Evolutionary conservation across 2,329 filamentous ascomycete species (phyloP).

Genomic region (Tolypocladium ovalisporum): DNA sequence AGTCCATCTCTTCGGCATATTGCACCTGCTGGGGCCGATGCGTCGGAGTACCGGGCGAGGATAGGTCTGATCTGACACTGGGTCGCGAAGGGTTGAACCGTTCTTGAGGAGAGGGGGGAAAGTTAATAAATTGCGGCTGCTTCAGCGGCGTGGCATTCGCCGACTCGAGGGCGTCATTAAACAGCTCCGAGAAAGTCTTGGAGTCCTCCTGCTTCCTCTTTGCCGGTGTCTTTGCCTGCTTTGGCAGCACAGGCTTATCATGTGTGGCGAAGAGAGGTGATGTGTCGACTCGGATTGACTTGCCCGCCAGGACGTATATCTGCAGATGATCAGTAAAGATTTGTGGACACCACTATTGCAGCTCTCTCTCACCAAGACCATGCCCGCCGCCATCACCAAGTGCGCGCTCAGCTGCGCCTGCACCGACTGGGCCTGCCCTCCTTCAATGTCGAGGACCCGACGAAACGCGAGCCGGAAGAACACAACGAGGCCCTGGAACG

Average conservation of each 20-base stretch:
- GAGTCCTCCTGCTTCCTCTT: conserved; percentile 19
- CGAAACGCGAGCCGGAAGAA: conserved; percentile 41
- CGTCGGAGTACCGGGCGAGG: conserved; percentile 9
- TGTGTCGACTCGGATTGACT: conserved; percentile 43
- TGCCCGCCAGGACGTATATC: conserved; percentile 32
- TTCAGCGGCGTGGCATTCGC: conserved; percentile 5
- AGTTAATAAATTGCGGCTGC: conserved; percentile 7
- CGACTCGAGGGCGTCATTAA: conserved; percentile 22
- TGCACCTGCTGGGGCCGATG: conserved; percentile 13
- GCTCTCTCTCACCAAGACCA: conserved; percentile 38
- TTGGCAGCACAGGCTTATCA: conserved; percentile 12
- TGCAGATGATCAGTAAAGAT: conserved; percentile 17
- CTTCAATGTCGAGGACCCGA: conserved; percentile 27
- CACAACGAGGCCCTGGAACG: conserved; percentile 50
- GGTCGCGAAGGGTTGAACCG: not conserved
- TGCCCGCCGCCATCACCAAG: conserved; percentile 38
- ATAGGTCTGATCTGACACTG: conserved; percentile 2
- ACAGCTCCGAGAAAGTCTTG: conserved; percentile 31
- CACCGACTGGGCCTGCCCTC: conserved; percentile 23
- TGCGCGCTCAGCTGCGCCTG: conserved; percentile 42
- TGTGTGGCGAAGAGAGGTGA: conserved; percentile 37
- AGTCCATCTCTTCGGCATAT: conserved; percentile 59
- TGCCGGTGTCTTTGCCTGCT: conserved; percentile 11
- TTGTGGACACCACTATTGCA: not conserved
- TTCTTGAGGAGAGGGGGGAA: conserved; percentile 6